A percentile compares a stretch with the other conserved stretches of the same genome.
phyloP scores from a whole-genome alignment of 768 basidiomycete genomes.

The Chalciporus chontae region DNA sequence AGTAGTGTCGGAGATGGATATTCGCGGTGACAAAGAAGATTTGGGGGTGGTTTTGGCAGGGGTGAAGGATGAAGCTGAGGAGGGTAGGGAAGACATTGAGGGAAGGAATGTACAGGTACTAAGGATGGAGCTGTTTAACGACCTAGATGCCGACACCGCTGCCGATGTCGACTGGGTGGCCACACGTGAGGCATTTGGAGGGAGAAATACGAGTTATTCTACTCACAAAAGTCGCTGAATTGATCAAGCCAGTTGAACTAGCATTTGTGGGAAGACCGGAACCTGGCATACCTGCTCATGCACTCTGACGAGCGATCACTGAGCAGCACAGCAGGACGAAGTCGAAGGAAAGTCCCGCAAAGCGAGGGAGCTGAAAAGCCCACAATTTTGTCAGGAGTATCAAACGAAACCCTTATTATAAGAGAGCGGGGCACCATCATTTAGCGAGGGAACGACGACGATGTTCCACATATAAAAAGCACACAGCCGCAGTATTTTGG shows the following conservation, averaged over 20 bases:
- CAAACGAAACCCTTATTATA: conserved; percentile 7
- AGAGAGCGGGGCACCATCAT: conserved; percentile 2
- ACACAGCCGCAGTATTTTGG: conserved; percentile 2
- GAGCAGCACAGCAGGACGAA: not conserved
- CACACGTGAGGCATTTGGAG: not conserved
- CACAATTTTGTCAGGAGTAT: not conserved
- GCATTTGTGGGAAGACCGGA: not conserved
- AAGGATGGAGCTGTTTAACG: not conserved
- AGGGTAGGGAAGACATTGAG: not conserved
- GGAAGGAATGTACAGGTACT: not conserved
- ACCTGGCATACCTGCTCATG: not conserved
- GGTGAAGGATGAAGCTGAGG: not conserved
- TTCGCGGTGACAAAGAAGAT: not conserved
- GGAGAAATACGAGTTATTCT: not conserved
- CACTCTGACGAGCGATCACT: not conserved
- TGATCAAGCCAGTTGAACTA: not conserved
- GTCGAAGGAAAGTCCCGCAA: too few species aligned
- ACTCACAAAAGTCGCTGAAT: conserved; percentile 1
- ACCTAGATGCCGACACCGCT: not conserved
- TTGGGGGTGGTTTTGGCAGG: not conserved
- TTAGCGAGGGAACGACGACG: conserved; percentile 9
- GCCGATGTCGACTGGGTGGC: not conserved
- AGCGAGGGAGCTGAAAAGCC: not conserved
- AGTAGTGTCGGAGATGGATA: not conserved
- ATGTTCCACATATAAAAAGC: conserved; percentile 5